Evolutionary conservation across 768 basidiomycete species (phyloP).

Genomic region (Mycena olivaceomarginata): DNA sequence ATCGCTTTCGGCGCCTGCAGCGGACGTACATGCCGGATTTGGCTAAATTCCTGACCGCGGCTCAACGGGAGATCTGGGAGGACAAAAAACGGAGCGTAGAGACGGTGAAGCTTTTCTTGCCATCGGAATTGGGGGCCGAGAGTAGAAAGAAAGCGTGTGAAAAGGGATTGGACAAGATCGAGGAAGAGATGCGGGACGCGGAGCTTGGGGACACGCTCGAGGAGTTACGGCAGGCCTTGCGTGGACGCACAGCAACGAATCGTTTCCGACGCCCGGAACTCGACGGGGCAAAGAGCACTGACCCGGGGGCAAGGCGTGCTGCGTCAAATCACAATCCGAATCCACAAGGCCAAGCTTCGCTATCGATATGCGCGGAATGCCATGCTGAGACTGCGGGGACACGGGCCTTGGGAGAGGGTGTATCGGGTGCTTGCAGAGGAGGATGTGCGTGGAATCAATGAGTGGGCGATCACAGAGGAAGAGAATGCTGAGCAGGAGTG

Average conservation of each 20-base stretch:
- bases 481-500: background rate
- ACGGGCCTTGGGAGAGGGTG: conserved; percentile 9
- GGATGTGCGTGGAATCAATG: conserved; percentile 9
- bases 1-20: background rate
- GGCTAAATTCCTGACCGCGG: background rate
- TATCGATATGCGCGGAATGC: conserved; percentile 13
- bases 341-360: conserved; percentile 16
- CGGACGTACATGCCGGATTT: conserved; percentile 11
- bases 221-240: background rate
- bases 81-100: background rate
- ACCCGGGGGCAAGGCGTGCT: conserved; percentile 15
- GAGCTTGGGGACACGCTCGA: conserved; percentile 15
- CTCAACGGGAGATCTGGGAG: background rate
- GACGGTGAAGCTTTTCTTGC: background rate
- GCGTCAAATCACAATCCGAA: background rate
- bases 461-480: background rate
- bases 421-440: background rate
- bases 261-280: background rate
- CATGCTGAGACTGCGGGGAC: background rate
- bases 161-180: conserved; percentile 4
- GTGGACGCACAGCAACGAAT: background rate
- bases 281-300: background rate
- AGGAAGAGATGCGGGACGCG: conserved; percentile 11
- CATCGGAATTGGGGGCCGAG: background rate
- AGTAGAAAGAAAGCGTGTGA: background rate